phyloP scores from a whole-genome alignment of 2,329 filamentous ascomycete genomes.

The Neospermospora avenae region DNA sequence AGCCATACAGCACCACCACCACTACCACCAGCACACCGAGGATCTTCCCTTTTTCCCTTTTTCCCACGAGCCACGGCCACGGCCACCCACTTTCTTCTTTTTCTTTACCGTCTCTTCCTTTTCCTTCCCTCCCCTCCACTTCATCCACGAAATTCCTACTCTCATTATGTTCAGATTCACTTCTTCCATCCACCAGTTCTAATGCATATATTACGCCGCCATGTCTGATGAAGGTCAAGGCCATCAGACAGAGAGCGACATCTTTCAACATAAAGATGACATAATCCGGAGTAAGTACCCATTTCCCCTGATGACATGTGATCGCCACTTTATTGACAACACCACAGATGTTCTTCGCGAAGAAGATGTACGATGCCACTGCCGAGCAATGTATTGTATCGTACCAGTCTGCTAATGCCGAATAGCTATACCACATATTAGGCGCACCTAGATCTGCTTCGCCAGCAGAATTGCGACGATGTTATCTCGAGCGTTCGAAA shows the following conservation, averaged over 20 bases:
- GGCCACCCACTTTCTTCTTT: background rate
- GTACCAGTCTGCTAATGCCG: slow-evolving; percentile 13
- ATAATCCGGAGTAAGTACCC: slow-evolving; percentile 32
- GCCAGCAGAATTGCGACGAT: slow-evolving; percentile 38
- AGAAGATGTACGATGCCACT: slow-evolving; percentile 33
- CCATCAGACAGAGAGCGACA: slow-evolving; percentile 26
- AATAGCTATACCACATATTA: slow-evolving; percentile 38
- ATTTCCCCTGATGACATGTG: slow-evolving; percentile 31
- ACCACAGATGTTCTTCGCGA: slow-evolving; percentile 32
- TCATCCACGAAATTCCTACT: background rate
- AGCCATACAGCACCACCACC: background rate
- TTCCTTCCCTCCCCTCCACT: slow-evolving; percentile 2
- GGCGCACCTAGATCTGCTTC: slow-evolving; percentile 36
- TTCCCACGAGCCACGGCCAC: background rate
- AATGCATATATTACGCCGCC: slow-evolving; percentile 27
- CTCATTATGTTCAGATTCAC: slow-evolving; percentile 16
- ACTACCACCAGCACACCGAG: background rate
- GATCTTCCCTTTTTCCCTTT: background rate
- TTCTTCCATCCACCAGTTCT: slow-evolving; percentile 15
- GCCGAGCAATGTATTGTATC: background rate
- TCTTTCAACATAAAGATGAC: slow-evolving; percentile 26
- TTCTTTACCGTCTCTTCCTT: slow-evolving; percentile 3
- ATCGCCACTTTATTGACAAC: slow-evolving; percentile 21
- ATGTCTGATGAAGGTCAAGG: slow-evolving; percentile 34
- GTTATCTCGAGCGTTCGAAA: slow-evolving; percentile 40